Evolutionary conservation across 2,329 filamentous ascomycete genomes (phyloP), one percentile per base, ranked within the genome.

Genomic region (Diaporthe sp.): DNA sequence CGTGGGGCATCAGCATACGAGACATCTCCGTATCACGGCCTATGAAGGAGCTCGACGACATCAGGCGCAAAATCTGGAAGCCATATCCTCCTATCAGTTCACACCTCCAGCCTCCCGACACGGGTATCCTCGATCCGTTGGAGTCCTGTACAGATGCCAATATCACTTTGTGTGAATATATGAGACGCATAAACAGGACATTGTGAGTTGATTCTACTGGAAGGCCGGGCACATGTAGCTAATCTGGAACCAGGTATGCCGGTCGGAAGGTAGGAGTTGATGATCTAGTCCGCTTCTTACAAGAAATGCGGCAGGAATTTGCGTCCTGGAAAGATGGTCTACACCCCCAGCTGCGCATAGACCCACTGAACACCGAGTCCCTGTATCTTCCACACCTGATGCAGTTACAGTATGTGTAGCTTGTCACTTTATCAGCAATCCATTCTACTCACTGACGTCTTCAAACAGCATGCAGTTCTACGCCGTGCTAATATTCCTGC

Each of bases 61-160:
- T 67, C 22, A 37, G 63, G 37, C 63, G 44, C 12, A 51, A 67
- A 12, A 12, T 51, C 1, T 67, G 63, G 63, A 67, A 67, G 22
- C 44, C 63, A n/a, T 67, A 39, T 20, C 31, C 63, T 5, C 20
- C 12, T 12, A 37, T 9, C 5, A 12, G 51, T 12, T 2, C 8
- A 10, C 31, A 20, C 1, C 1, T 6, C 5, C 63, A 37, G 31
- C 12, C 20, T 37, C 20, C 63, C 0, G 15, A 25, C 9, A 8
- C 12, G 0, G 63, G 63, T 0, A 8, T 67, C 0, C 12, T 51
- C 20, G 63, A 51, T 20, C 63, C 31, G 0, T 2, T 67, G 10
- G 63, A 67, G 31, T 67, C 63, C 9, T 67, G 63, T 39, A 51
- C 63, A n/a, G 63, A 67, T 2, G 44, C 63, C n/a, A 67, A 51